These are phyloP conservation scores for Tinospora cordifolia DNA, from an alignment of 164 flowering plant genomes.

Conservation along the genomic window DNA sequence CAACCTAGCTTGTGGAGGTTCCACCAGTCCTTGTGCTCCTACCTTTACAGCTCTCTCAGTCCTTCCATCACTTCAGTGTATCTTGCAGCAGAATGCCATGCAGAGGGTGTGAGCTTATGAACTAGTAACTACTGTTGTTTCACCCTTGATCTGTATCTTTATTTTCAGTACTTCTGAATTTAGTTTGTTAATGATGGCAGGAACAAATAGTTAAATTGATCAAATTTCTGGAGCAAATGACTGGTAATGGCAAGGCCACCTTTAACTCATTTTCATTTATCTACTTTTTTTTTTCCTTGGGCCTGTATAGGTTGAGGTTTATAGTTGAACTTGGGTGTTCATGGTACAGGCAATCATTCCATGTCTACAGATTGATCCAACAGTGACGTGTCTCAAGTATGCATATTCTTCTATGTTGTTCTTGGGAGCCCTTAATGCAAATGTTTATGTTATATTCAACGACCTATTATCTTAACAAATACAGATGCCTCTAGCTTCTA, in stretches of 20 bases:
- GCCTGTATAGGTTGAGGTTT: background rate
- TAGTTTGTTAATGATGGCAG: conserved; percentile 27
- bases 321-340: background rate
- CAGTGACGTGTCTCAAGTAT: conserved; percentile 34
- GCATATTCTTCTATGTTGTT: background rate
- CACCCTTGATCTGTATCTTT: background rate
- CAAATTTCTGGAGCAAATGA: conserved; percentile 33
- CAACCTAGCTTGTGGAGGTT: conserved; percentile 33
- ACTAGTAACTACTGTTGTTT: background rate
- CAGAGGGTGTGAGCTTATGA: conserved; percentile 36
- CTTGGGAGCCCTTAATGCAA: background rate
- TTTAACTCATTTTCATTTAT: background rate
- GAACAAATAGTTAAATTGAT: conserved; percentile 47
- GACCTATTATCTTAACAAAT: conserved; percentile 5
- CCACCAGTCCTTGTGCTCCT: conserved; percentile 21
- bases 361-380: conserved; percentile 23
- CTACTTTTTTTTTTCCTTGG: background rate
- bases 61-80: conserved; percentile 61
- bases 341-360: conserved; percentile 24
- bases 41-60: conserved; percentile 35
- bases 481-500: conserved; percentile 31
- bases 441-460: background rate
- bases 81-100: conserved; percentile 48
- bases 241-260: conserved; percentile 29
- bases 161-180: conserved; percentile 7